A percentile compares a stretch with the other conserved stretches of the same genome.
phyloP scores from a whole-genome alignment of 176 grass and related monocot species.

The Aegilops tauschii region DNA sequence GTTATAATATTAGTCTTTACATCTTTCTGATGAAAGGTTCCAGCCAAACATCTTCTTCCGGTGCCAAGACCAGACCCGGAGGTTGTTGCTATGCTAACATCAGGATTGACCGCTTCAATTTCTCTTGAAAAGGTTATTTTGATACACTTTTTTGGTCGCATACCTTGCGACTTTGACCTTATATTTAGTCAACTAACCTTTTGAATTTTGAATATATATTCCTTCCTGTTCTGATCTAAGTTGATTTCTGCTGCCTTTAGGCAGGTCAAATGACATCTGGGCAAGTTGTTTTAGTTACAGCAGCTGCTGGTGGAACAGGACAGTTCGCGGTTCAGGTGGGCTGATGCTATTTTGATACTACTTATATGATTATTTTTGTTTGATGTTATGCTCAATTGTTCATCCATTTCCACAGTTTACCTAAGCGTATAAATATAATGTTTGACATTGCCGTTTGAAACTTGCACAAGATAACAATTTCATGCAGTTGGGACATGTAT shows the following conservation, averaged over 20 bases:
- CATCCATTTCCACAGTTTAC: slow-evolving; percentile 17
- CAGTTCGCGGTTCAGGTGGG: slow-evolving; percentile 97
- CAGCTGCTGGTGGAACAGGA: slow-evolving; percentile 96
- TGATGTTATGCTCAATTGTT: not conserved
- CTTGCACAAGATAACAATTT: slow-evolving; percentile 19
- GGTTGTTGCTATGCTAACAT: slow-evolving; percentile 97
- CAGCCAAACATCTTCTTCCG: slow-evolving; percentile 92
- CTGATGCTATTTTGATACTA: slow-evolving; percentile 19
- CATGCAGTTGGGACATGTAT: not conserved
- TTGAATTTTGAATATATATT: slow-evolving; percentile 20
- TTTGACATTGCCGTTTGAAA: not conserved
- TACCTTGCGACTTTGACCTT: slow-evolving; percentile 8
- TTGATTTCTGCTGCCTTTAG: slow-evolving; percentile 43
- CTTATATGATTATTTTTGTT: slow-evolving; percentile 15
- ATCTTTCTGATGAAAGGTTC: slow-evolving; percentile 63
- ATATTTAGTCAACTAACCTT: slow-evolving; percentile 12
- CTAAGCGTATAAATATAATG: not conserved
- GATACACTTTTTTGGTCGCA: not conserved
- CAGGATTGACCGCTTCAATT: slow-evolving; percentile 98
- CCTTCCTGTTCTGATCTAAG: slow-evolving; percentile 17
- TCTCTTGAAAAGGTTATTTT: slow-evolving; percentile 84
- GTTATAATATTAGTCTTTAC: slow-evolving; percentile 23
- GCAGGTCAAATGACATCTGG: slow-evolving; percentile 84
- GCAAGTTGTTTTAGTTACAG: slow-evolving; percentile 86
- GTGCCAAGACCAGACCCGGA: slow-evolving; percentile 90